These are phyloP conservation scores for Fusarium avenaceum DNA, from an alignment of 2,329 filamentous ascomycete species.

Conservation along the genomic window DNA sequence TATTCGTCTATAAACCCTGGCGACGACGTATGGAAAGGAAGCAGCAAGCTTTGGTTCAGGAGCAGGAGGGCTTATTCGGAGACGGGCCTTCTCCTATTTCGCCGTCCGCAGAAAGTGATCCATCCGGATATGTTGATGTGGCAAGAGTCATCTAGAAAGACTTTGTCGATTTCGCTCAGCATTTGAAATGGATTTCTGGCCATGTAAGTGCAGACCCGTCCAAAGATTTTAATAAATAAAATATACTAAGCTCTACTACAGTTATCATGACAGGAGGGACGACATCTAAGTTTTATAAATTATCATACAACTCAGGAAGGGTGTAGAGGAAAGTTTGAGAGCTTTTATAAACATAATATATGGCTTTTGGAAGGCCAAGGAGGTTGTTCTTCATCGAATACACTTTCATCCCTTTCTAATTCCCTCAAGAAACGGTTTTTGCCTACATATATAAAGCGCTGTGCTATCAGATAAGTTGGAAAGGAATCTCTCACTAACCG, in stretches of 20 bases:
- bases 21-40: constrained; percentile 62
- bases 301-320: no score
- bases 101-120: constrained; percentile 7
- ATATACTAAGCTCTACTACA: no score
- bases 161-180: not conserved
- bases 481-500: no score
- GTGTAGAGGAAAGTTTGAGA: not conserved
- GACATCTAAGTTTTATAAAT: no score
- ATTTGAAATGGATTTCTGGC: no score
- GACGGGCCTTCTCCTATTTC: constrained; percentile 23
- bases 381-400: no score
- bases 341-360: not conserved
- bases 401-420: no score
- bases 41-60: not conserved
- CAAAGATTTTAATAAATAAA: not conserved
- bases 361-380: no score
- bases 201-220: not conserved
- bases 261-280: no score
- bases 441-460: no score
- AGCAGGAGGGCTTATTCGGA: constrained; percentile 22
- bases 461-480: no score
- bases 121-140: not conserved
- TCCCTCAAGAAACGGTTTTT: no score
- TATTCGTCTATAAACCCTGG: constrained; percentile 86
- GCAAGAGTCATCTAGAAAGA: not conserved